A percentile compares a stretch with the other conserved stretches of the same genome.
These are phyloP conservation scores for Kokia cookei DNA, from an alignment of 441 rosid genomes.

Conservation along the genomic window DNA sequence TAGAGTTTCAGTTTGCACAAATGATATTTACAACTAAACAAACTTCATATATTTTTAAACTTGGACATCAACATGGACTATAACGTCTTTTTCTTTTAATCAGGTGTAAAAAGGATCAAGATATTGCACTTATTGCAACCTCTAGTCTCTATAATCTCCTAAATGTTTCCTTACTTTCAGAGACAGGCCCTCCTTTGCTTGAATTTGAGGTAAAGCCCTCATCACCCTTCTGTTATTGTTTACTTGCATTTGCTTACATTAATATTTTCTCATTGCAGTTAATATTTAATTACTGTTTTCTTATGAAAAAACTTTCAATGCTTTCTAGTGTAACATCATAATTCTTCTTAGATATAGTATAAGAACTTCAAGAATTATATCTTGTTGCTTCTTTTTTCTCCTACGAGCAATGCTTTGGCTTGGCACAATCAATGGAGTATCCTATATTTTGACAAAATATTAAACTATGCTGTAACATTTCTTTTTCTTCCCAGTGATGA, in stretches of 20 bases:
- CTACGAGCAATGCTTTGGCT: background rate
- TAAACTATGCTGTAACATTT: background rate
- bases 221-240: background rate
- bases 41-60: background rate
- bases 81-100: constrained; percentile 13
- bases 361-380: background rate
- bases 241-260: background rate
- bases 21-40: background rate
- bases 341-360: background rate
- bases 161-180: constrained; percentile 74
- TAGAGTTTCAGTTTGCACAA: background rate
- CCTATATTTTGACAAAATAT: background rate
- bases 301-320: background rate
- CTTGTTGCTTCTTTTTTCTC: background rate
- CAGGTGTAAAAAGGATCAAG: constrained; percentile 88
- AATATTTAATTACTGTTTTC: background rate
- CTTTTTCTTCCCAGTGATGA: background rate
- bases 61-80: constrained; percentile 3
- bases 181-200: constrained; percentile 97
- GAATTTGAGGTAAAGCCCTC: constrained; percentile 75
- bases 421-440: background rate
- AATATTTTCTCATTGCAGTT: constrained; percentile 1
- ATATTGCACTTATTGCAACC: constrained; percentile 77
- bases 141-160: constrained; percentile 78
- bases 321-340: background rate